Base-by-base conservation (phyloP, 75 land plant species). In the Picea sitchensis region DNA sequence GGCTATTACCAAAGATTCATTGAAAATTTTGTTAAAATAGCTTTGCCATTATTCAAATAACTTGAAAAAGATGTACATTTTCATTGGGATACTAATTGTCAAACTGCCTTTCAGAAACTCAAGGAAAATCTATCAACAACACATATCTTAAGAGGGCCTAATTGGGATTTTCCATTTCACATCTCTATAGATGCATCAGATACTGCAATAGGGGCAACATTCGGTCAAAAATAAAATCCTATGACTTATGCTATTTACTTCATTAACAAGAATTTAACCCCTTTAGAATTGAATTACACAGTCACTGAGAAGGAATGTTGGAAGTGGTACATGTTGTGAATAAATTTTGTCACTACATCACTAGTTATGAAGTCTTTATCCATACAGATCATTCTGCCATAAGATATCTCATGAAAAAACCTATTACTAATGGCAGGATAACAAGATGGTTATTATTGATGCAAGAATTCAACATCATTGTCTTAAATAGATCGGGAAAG, bases 161-260 rank as follows among this genome's bases (percentile, higher is more conserved):
- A 77, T 77, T 61, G 65, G 79, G 5, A 0, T 2, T 30, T 30
- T 4, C 65, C 65, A 15, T 77, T 77, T 61, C 47, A 77, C n/a
- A 12, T 77, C 15, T 61, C 26, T 41, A 61, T 51, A 61, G 79
- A 82, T 62, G 80, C 80, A 3, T 76, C 75, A 62, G 84, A 82
- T 57, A 31, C 13, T 21, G 68, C 69, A 5, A 17, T 82, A 18
- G 84, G 77, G 5, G 84, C 20, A 5, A 63, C 78, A 4, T 57
- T 78, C 13, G 69, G 84, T 1, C 59, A 78, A 74, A 78, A 44
- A 32, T 34, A 54, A 17, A 34, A 82, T 11, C 73, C 38, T 34
- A 30, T 11, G 15, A 36, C 54, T 62, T 2, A 38, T 73, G 14
- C 51, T 15, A 82, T 82, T 30, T 74, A 82, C 44, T 78, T 73